Conservation (phyloP, 78 protist species). For the Dictyostelium citrinum region DNA sequence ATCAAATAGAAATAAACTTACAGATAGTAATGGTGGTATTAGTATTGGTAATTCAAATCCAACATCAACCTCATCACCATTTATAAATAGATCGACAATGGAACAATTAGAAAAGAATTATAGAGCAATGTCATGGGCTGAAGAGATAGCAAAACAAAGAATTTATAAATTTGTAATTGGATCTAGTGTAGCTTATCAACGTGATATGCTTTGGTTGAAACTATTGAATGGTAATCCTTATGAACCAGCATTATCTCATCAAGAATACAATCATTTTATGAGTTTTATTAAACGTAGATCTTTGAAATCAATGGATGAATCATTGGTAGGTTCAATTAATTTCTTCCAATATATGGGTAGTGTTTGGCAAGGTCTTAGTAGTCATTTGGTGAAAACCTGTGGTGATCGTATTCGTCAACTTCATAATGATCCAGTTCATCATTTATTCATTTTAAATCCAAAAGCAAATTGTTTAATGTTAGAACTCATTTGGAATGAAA, state of each 20-base stretch:
- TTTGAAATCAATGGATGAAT: constrained; percentile 43
- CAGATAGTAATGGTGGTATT: not conserved
- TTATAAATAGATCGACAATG: constrained; percentile 17
- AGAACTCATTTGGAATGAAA: constrained; percentile 66
- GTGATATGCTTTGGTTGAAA: constrained; percentile 62
- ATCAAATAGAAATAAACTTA: not conserved
- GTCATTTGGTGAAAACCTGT: constrained; percentile 41
- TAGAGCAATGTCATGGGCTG: constrained; percentile 35
- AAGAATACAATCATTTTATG: constrained; percentile 41
- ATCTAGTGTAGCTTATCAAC: constrained; percentile 32
- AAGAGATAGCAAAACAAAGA: constrained; percentile 23
- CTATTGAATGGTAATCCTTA: constrained; percentile 65
- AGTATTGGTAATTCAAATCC: constrained; percentile 2
- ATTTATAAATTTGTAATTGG: constrained; percentile 27
- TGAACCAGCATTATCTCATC: constrained; percentile 56
- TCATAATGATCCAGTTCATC: constrained; percentile 47
- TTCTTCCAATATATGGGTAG: constrained; percentile 49
- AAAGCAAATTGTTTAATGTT: constrained; percentile 57
- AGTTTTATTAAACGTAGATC: constrained; percentile 29
- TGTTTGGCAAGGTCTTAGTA: constrained; percentile 57
- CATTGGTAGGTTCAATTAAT: constrained; percentile 16
- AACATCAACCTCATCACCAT: not conserved
- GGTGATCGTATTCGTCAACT: constrained; percentile 77
- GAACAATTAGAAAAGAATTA: constrained; percentile 28
- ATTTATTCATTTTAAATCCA: constrained; percentile 56